Base-by-base conservation (phyloP, 768 basidiomycete species). In the Lactarius trivialis region DNA sequence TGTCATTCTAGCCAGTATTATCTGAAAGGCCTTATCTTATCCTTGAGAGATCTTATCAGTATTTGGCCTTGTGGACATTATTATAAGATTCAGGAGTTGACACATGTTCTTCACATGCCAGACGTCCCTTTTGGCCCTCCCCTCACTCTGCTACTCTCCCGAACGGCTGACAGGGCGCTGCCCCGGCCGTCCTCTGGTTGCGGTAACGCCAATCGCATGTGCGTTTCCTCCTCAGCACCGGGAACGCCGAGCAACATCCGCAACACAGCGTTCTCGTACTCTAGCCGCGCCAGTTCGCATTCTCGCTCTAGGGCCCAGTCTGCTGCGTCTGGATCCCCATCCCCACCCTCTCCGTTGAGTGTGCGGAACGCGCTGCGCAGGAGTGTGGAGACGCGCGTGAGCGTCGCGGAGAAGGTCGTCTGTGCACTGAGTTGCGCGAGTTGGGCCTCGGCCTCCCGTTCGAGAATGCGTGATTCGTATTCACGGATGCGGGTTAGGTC, bases 281-380 rank as follows among this genome's bases (percentile, higher is more conserved):
- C 86, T 43, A 99, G 76, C 55, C 93, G 80, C 34, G 85, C 82
- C 2, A 99, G 83, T 75, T 99, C 96, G 70, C 86, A 87, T 72
- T 98, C 97, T 63, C 95, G 79, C 69, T 94, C 91, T 65, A 99
- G 73, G 1, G 91, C 86, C 77, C 86, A 82, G 63, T 96, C 91
- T n/a, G 81, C 78, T 2, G 70, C 72, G 58, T 70, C 70, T 11
- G 69, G 65, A 32, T 72, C 72, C 1, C 69, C 66, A 12, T 67
- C 68, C 8, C 68, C 59, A 0, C 63, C 82, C 69, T 93, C 91
- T 2, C 91, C 93, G 50, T 81, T 79, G 51, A 86, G 76, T 2
- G 81, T 77, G 1, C 91, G 86, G 61, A 95, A 75, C 15, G 90
- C 79, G 49, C 81, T 79, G 12, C 91, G 86, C 33, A 94, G 77